A percentile compares a stretch with the other conserved stretches of the same genome.
phyloP scores from a whole-genome alignment of 305 asterid species.

The Fraxinus xanthoxyloides region DNA sequence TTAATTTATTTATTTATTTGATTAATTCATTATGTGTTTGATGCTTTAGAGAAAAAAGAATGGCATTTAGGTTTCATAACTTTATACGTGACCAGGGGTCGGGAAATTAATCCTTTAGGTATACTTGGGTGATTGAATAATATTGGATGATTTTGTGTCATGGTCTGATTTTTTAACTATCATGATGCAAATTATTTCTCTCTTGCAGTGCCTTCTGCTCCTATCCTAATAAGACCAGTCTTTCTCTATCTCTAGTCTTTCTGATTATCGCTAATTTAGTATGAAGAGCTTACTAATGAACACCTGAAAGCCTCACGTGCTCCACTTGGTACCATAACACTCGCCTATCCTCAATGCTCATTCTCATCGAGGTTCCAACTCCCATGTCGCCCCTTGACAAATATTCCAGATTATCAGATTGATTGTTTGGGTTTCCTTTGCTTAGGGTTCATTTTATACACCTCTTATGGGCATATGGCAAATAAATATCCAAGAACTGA shows the following conservation, averaged over 20 bases:
- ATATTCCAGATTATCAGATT: background rate
- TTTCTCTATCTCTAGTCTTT: background rate
- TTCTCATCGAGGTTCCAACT: background rate
- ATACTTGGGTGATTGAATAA: background rate
- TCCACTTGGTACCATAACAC: background rate
- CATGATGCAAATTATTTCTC: background rate
- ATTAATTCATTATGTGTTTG: background rate
- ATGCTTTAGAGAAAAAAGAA: background rate
- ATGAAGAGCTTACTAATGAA: background rate
- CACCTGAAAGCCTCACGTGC: background rate
- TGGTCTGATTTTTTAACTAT: background rate
- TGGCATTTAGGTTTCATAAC: background rate
- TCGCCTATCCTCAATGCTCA: background rate
- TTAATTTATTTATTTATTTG: background rate
- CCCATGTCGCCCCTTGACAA: background rate
- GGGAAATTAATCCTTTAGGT: background rate
- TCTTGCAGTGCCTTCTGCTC: background rate
- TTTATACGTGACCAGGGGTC: background rate
- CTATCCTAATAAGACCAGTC: background rate
- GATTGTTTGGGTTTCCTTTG: background rate
- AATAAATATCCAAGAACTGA: background rate
- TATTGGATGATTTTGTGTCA: background rate
- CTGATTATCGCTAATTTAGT: background rate
- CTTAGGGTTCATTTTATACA: background rate
- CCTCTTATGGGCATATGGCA: background rate